Evolutionary conservation across 208 protist species (phyloP).

Genomic region (Leishmania martiniquensis): DNA sequence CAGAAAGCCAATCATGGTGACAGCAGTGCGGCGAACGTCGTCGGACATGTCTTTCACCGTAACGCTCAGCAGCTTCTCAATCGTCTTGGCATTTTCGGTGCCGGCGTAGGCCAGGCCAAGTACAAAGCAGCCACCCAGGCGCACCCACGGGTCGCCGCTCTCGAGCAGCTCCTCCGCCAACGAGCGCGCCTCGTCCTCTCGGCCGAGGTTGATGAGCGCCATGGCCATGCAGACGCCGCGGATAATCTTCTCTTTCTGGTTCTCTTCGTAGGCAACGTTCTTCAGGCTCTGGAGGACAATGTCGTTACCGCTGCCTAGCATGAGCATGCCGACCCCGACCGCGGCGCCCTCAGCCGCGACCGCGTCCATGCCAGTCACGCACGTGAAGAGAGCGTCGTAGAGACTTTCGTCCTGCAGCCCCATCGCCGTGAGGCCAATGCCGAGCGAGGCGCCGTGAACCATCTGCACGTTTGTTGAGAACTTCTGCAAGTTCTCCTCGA

Average conservation of each 20-base stretch:
- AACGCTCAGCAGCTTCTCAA: slow-evolving; percentile 96
- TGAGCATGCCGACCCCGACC: slow-evolving; percentile 98
- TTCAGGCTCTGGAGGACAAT: slow-evolving; percentile 93
- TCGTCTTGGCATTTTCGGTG: slow-evolving; percentile 94
- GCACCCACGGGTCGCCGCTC: slow-evolving; percentile 96
- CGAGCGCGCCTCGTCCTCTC: slow-evolving; percentile 94
- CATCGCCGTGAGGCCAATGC: slow-evolving; percentile 95
- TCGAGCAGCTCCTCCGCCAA: slow-evolving; percentile 94
- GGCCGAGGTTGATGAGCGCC: slow-evolving; percentile 96
- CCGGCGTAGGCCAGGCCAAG: slow-evolving; percentile 98
- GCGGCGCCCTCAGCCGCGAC: slow-evolving; percentile 98
- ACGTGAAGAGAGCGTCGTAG: slow-evolving; percentile 96
- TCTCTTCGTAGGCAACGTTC: slow-evolving; percentile 94
- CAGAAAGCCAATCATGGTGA: slow-evolving; percentile 98
- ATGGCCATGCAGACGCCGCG: slow-evolving; percentile 97
- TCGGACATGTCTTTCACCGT: slow-evolving; percentile 98
- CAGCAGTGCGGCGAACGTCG: slow-evolving; percentile 98
- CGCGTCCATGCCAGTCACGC: slow-evolving; percentile 95
- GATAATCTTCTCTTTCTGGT: slow-evolving; percentile 99
- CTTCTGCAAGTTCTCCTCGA: slow-evolving; percentile 69
- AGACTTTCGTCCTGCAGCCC: slow-evolving; percentile 88
- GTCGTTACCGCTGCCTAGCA: slow-evolving; percentile 96
- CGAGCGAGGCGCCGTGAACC: slow-evolving; percentile 98
- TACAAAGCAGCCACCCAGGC: slow-evolving; percentile 97
- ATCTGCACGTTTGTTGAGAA: slow-evolving; percentile 89